Conservation (phyloP, 352 stramenopile species). For the Phytophthora tentaculata region DNA sequence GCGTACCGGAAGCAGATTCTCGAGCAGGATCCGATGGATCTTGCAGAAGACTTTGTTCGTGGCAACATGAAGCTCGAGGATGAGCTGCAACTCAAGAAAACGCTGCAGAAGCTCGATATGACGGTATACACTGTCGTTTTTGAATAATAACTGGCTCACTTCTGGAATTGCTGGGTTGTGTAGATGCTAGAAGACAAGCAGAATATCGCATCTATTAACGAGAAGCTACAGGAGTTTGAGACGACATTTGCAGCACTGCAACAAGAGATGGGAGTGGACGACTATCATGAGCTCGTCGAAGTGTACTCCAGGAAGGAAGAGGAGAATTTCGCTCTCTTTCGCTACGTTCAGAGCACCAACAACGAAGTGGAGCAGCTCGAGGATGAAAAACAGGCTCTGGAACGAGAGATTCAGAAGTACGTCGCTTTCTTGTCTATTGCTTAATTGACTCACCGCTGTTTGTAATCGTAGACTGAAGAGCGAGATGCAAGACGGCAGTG, state of each 20-base stretch:
- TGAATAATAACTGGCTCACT: no score
- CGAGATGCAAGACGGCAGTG: conserved; percentile 73
- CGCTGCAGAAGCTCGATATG: conserved; percentile 62
- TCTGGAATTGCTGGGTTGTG: neutral
- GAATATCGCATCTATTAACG: conserved; percentile 70
- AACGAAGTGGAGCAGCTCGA: conserved; percentile 85
- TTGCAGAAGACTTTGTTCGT: conserved; percentile 71
- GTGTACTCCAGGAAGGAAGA: conserved; percentile 79
- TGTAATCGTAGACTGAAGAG: conserved; percentile 44
- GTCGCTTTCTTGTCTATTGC: neutral
- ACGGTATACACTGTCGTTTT: conserved; percentile 36
- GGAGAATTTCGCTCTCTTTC: conserved; percentile 83
- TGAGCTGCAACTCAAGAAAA: conserved; percentile 76
- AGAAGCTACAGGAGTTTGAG: conserved; percentile 79
- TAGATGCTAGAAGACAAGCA: conserved; percentile 78
- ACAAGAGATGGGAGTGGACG: conserved; percentile 66
- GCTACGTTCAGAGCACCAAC: conserved; percentile 81
- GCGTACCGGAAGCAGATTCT: conserved; percentile 82
- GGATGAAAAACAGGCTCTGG: conserved; percentile 70
- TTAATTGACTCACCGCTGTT: neutral
- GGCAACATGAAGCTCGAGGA: conserved; percentile 83
- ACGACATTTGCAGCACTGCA: conserved; percentile 67
- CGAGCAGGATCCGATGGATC: conserved; percentile 71
- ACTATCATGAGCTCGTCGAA: conserved; percentile 65
- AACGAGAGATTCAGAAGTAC: conserved; percentile 69